Conservation (phyloP, 2,329 filamentous ascomycete genomes). For the Colletotrichum sp. region DNA sequence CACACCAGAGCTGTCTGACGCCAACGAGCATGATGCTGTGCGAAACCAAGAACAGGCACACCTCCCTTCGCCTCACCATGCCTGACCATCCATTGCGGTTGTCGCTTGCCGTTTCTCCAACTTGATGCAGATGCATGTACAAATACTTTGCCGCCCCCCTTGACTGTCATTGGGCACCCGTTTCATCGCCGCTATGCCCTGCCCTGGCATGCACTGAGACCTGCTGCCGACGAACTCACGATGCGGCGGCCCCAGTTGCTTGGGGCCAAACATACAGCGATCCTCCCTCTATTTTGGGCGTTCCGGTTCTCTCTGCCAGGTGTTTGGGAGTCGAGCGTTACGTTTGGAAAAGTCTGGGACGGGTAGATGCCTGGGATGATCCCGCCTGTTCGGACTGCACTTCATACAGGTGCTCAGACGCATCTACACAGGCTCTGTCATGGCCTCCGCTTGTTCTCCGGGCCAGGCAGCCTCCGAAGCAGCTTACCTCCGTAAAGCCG, state of each 20-base stretch:
- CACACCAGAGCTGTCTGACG: background rate
- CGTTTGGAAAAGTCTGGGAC: background rate
- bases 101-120: background rate
- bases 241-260: background rate
- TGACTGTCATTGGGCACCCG: slow-evolving; percentile 7
- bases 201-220: slow-evolving; percentile 10
- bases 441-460: background rate
- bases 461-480: background rate
- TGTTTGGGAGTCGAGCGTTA: background rate
- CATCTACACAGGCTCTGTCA: background rate
- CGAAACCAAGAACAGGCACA: background rate
- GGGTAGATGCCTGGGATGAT: slow-evolving; percentile 13
- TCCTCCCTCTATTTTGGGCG: slow-evolving; percentile 9
- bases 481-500: background rate
- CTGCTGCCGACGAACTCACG: slow-evolving; percentile 1
- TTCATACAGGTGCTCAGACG: slow-evolving; percentile 2
- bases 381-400: background rate
- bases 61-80: background rate
- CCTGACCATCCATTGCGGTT: background rate
- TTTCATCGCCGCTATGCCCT: slow-evolving; percentile 1
- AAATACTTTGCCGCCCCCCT: background rate
- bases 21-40: background rate
- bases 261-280: background rate
- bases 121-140: background rate
- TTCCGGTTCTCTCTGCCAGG: background rate